Evolutionary conservation across 306 rosid species (phyloP), one percentile per base, ranked within the genome.

Genomic region (Quercus glauca): DNA sequence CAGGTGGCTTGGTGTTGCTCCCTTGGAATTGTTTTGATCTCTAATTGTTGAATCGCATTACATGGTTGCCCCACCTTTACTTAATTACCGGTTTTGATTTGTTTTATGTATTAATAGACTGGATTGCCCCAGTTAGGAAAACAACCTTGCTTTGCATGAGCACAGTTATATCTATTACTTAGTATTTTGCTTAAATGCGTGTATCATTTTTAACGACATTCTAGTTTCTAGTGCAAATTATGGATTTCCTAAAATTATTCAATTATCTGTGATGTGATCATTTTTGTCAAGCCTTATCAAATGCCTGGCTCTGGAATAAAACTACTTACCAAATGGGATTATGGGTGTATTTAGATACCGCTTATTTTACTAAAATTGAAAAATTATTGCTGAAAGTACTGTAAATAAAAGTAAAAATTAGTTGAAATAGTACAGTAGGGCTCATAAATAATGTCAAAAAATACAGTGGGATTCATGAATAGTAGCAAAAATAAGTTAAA

Each of bases 111-210:
- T 82, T 83, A 83, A 76, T 77, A 80, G 87, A 82, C 79, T 89
- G 88, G 89, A 84, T 72, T 85, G 60, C 84, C 86, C 92, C 87
- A 77, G 80, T 86, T 90, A 90, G 93, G 91, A 82, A 79, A 79
- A 63, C 73, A 12, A 80, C 80, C 77, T 75, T 76, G 78, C 64
- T 84, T 91, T 78, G 85, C 83, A 78, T 86, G 69, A 65, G 76
- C 82, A 85, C 78, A 83, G 61, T 37, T 43, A 74, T 74, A 67
- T 72, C 37, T 79, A 71, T 83, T 82, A 70, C 74, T 84, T 82
- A 78, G 68, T 82, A 83, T 81, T 81, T 75, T 4, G 19, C 23
- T 64, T 65, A 68, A 78, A 76, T 72, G 79, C 70, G 51, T 33
- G 52, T 67, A 33, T 67, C 17, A 14, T 33, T 19, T 67, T 35